Evolutionary conservation across 441 rosid species (phyloP).

Genomic region (Erodium trifolium): DNA sequence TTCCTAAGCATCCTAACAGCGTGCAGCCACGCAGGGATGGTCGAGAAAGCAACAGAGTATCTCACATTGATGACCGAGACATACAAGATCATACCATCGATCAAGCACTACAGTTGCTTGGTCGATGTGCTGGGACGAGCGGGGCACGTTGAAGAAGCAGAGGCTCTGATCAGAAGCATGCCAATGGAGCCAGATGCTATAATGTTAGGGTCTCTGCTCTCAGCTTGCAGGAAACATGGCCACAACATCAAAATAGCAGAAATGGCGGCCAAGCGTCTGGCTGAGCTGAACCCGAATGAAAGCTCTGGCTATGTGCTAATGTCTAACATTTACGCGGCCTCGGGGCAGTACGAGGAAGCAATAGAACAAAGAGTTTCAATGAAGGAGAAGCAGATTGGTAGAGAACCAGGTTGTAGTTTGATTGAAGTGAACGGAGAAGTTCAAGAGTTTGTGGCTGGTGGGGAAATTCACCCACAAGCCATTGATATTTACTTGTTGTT

Average conservation of each 20-base stretch:
- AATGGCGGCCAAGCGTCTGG: slow-evolving; percentile 32
- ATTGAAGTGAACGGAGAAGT: slow-evolving; percentile 51
- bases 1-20: slow-evolving; percentile 51
- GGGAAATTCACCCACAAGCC: slow-evolving; percentile 40
- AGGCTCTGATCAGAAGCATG: slow-evolving; percentile 36
- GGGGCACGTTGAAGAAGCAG: slow-evolving; percentile 48
- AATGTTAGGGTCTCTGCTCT: slow-evolving; percentile 48
- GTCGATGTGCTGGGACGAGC: slow-evolving; percentile 46
- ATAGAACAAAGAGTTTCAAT: slow-evolving; percentile 38
- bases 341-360: slow-evolving; percentile 34
- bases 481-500: slow-evolving; percentile 41
- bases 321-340: slow-evolving; percentile 48
- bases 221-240: slow-evolving; percentile 40
- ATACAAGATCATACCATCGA: slow-evolving; percentile 42
- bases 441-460: slow-evolving; percentile 53
- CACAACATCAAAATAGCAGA: slow-evolving; percentile 35
- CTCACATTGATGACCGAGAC: slow-evolving; percentile 36
- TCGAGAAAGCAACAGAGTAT: slow-evolving; percentile 30
- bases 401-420: slow-evolving; percentile 55
- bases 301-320: slow-evolving; percentile 48
- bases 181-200: slow-evolving; percentile 34
- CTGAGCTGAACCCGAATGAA: slow-evolving; percentile 40
- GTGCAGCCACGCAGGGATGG: slow-evolving; percentile 41
- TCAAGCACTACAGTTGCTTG: slow-evolving; percentile 58
- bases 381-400: slow-evolving; percentile 40